Evolutionary conservation across 257 asterid species (phyloP), one percentile per base, ranked within the genome.

Genomic region (Capsicum baccatum): DNA sequence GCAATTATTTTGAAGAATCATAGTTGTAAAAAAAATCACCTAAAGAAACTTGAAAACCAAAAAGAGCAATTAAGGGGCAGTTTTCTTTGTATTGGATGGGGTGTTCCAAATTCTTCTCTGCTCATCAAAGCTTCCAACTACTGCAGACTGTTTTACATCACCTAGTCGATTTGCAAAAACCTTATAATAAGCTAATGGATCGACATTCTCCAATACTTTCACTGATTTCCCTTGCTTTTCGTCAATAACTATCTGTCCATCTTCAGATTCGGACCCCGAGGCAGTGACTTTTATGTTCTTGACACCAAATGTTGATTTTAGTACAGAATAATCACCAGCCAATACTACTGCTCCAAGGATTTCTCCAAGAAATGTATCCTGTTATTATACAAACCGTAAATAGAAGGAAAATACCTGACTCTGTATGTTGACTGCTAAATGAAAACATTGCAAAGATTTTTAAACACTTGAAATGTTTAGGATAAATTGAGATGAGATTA

Each of bases 301-400:
- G 79, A 6, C 55, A 68, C 55, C 88, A 76, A 90, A 92, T 1
- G 59, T 78, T 16, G 95, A 59, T 60, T 89, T 89, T 12, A 94
- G 86, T 21, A 80, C 73, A 16, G 93, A 81, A 37, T 60, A 60
- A 74, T 93, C 89, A 1, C 93, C 93, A 15, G 87, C 94, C 85
- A 94, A 63, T 78, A 92, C 62, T 33, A 94, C 92, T 56, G 97
- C 97, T 67, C 99, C 98, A 44, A 94, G 90, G 67, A 91, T 90
- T 85, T 96, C 99, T 50, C 99, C 98, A 17, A 92, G 60, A 85
- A 94, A 96, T 47, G 70, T 86, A 59, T 92, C 97, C 99, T 95
- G 89, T 67, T 81, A 70, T 37, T 54, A 39, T 50, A 50, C 44
- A 71, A 39, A 6, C 2, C 3, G 7, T 66, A 9, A 21, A 12